Evolutionary conservation across 73 alveolate genomes (phyloP).

Genomic region (Tetrahymena elliotti): DNA sequence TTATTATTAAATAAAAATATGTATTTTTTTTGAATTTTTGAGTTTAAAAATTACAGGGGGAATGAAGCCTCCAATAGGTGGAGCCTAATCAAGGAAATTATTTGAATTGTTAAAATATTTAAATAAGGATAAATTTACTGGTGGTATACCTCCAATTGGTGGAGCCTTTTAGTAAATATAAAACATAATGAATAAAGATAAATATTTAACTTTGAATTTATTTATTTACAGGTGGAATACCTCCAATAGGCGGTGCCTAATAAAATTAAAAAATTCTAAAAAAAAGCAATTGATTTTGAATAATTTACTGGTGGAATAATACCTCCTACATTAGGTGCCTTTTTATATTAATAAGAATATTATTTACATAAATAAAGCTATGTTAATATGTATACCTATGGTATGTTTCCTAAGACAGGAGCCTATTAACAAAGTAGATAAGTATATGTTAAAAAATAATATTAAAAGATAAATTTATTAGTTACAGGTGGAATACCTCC

Average conservation of each 20-base stretch:
- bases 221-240: not conserved
- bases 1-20: too few relatives aligned
- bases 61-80: too few relatives aligned
- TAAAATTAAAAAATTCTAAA: too few relatives aligned
- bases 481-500: not conserved
- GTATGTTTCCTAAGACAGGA: not conserved
- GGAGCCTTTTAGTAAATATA: not conserved
- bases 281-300: too few relatives aligned
- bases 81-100: too few relatives aligned
- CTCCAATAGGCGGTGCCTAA: not conserved
- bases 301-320: not conserved
- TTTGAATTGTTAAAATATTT: too few relatives aligned
- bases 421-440: not conserved
- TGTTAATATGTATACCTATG: not conserved
- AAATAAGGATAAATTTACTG: too few relatives aligned
- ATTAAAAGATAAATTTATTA: not conserved
- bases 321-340: not conserved
- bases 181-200: not conserved
- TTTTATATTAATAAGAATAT: too few relatives aligned
- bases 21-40: too few relatives aligned
- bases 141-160: too few relatives aligned
- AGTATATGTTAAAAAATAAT: not conserved
- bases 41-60: too few relatives aligned
- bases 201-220: not conserved
- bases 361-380: too few relatives aligned